Conservation (phyloP, 345 rosid genomes). For the Garcia nutans region DNA sequence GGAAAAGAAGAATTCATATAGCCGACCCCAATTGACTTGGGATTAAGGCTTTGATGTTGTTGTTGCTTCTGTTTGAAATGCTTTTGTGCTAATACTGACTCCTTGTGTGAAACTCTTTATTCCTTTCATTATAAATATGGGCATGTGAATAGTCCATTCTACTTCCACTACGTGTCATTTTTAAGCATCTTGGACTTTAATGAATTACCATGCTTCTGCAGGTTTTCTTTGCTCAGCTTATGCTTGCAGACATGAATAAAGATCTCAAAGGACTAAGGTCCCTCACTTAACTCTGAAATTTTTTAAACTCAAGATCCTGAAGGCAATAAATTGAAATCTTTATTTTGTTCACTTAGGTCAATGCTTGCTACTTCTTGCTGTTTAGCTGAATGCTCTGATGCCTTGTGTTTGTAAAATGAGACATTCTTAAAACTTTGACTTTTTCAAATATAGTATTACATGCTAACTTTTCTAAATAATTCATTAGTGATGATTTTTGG, state of each 20-base stretch:
- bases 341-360: neutral
- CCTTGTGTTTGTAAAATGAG: slow-evolving; percentile 12
- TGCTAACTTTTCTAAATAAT: no score
- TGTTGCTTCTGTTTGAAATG: slow-evolving; percentile 13
- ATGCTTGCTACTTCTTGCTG: neutral
- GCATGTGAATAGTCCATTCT: neutral
- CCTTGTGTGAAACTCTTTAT: slow-evolving; percentile 7
- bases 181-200: slow-evolving; percentile 18
- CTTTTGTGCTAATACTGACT: neutral
- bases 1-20: no score
- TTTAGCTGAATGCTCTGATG: neutral
- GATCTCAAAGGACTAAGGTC: slow-evolving; percentile 96
- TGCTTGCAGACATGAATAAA: slow-evolving; percentile 91
- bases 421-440: slow-evolving; percentile 2
- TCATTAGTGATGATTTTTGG: neutral
- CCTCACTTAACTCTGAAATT: slow-evolving; percentile 14
- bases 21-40: no score
- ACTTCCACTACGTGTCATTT: neutral
- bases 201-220: slow-evolving; percentile 41
- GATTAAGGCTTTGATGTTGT: no score
- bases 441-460: neutral
- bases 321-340: neutral
- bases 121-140: neutral
- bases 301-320: neutral
- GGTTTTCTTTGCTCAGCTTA: slow-evolving; percentile 96